A percentile compares a stretch with the other conserved stretches of the same genome.
These are phyloP conservation scores for Ophiostoma sp. DNA, from an alignment of 2,329 filamentous ascomycete genomes.

Conservation along the genomic window DNA sequence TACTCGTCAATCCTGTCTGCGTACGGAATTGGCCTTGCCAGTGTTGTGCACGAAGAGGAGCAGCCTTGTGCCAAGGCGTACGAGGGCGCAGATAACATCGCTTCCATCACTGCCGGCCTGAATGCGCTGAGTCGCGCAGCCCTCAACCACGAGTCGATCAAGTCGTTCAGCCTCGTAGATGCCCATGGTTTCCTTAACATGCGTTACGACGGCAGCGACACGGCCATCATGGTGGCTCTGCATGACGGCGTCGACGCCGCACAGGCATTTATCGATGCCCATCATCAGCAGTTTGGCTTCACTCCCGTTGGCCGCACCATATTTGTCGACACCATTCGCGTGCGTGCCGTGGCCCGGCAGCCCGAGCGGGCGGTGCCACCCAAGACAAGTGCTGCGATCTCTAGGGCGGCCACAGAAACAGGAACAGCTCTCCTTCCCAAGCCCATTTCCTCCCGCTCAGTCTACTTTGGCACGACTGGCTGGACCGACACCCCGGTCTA, in stretches of 20 bases:
- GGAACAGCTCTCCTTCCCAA: not conserved
- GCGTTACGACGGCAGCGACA: constrained; percentile 74
- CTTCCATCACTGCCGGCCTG: no score
- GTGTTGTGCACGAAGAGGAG: constrained; percentile 85
- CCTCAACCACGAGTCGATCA: no score
- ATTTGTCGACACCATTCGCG: constrained; percentile 73
- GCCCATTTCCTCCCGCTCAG: constrained; percentile 45
- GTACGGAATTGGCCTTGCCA: constrained; percentile 86
- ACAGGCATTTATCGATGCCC: constrained; percentile 64
- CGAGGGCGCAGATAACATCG: constrained; percentile 33
- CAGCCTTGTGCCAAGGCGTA: constrained; percentile 63
- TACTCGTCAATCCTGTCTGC: constrained; percentile 86
- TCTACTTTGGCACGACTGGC: constrained; percentile 62
- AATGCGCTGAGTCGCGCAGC: no score
- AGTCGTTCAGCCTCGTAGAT: constrained; percentile 47
- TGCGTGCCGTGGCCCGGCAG: constrained; percentile 68
- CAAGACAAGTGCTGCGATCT: not conserved
- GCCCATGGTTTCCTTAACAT: constrained; percentile 74
- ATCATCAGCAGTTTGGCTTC: constrained; percentile 89
- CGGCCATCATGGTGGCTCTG: constrained; percentile 80
- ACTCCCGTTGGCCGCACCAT: constrained; percentile 76
- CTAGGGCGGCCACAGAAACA: no score
- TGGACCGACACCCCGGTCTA: constrained; percentile 73
- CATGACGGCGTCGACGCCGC: constrained; percentile 37
- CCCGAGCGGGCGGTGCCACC: constrained; percentile 34